phyloP scores from a whole-genome alignment of 257 asterid species.

The Solanum gracilifrons region DNA sequence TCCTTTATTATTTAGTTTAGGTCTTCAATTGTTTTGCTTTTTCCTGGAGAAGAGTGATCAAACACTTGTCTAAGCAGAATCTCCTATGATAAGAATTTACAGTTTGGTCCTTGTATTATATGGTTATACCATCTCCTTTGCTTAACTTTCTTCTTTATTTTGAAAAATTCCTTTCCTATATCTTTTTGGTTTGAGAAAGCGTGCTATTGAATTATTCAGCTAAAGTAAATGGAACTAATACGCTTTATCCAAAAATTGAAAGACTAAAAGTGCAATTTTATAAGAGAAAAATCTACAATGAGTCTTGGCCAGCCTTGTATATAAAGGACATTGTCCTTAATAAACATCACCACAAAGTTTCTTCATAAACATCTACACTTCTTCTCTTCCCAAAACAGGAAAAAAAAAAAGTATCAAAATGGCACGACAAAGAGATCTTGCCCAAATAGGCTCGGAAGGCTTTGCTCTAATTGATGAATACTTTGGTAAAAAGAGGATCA shows the following conservation, averaged over 20 bases:
- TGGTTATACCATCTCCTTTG: neutral
- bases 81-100: neutral
- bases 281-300: too few species aligned
- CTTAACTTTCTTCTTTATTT: neutral
- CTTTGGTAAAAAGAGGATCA: neutral
- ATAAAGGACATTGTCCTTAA: neutral
- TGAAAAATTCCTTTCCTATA: neutral
- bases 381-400: neutral
- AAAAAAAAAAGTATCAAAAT: neutral
- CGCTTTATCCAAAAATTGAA: neutral
- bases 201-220: neutral
- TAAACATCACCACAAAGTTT: neutral
- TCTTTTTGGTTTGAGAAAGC: neutral
- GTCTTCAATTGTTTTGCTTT: neutral
- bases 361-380: neutral
- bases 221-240: neutral
- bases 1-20: neutral
- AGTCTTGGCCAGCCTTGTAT: neutral
- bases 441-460: neutral
- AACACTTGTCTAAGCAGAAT: neutral
- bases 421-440: neutral
- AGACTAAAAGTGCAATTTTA: neutral
- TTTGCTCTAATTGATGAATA: neutral
- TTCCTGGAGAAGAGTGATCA: neutral
- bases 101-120: neutral